Base-by-base conservation (phyloP, 163 green algal genomes). In the Picocystis sp. region DNA sequence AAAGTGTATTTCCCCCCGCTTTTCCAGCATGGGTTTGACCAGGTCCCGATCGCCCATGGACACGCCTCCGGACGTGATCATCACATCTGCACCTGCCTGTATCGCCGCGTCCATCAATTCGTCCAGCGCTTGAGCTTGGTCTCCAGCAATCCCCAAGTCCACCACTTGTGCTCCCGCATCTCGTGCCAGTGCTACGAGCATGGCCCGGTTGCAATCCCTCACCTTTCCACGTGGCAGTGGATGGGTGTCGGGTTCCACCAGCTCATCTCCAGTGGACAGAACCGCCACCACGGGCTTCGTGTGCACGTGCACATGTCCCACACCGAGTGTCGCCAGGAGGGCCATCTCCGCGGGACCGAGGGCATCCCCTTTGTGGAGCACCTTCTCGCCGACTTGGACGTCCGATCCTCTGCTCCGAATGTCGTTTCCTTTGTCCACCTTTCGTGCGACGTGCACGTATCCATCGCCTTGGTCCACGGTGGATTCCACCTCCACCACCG, bases 21-120 rank as follows among this genome's bases (percentile, higher is more conserved):
- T 58, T 70, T 89, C 78, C 53, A 97, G 68, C 44, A 95, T 58
- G 3, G 85, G 83, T 71, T 98, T 97, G 34, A 98, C 72, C 43
- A 87, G 77, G 73, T 98, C 90, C 25, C 76, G 67, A 55, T 95
- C 80, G 3, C 90, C 90, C 87, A 97, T 96, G 34, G 86, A 96
- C 22, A 97, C 90, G 3, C 85, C 90, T 24, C 87, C 86, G 53
- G 73, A 81, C 0, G 78, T 84, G 44, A 92, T 62, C 19, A 92
- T 50, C 15, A 88, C 65, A 57, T 92, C 73, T 35, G 71, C 73
- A 0, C 70, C 58, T n/a, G 46, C 29, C 0, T 46, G 22, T 0
- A 75, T 38, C 0, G 73, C 68, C 11, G 50, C 29, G 19, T 74
- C 43, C 1, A 82, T 54, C 2, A 57, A 53, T 0, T 51, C 61